Conservation (phyloP, 1,284 basidiomycete genomes). For the Fomitopsis betulina region DNA sequence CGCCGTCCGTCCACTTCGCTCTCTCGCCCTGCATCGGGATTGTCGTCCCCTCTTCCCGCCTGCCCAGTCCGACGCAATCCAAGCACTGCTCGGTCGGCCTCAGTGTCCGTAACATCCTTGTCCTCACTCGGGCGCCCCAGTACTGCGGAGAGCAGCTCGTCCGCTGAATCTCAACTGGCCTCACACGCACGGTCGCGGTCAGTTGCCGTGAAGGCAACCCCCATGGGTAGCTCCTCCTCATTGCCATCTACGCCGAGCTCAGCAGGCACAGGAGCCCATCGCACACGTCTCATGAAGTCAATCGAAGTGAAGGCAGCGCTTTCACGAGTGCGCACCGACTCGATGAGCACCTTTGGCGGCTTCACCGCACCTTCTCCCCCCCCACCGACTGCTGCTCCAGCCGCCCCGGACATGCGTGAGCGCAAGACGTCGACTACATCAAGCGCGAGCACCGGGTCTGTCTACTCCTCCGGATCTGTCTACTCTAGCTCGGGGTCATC, state of each 20-base stretch:
- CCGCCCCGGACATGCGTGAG: neutral
- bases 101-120: slow-evolving; percentile 3
- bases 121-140: slow-evolving; percentile 2
- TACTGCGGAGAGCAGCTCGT: neutral
- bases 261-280: neutral
- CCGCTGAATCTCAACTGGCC: neutral
- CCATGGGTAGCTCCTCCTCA: neutral
- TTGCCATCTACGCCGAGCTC: neutral
- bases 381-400: neutral
- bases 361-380: neutral
- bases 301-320: neutral
- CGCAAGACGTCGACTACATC: slow-evolving; percentile 3
- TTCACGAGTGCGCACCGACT: neutral
- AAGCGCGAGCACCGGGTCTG: slow-evolving; percentile 9
- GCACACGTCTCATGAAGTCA: slow-evolving; percentile 1
- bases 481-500: slow-evolving; percentile 9
- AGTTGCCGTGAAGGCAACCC: neutral
- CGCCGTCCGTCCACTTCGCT: slow-evolving; percentile 27
- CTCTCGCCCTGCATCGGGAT: slow-evolving; percentile 16
- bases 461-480: slow-evolving; percentile 16
- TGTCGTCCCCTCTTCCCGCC: slow-evolving; percentile 10
- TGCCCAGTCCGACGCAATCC: slow-evolving; percentile 5
- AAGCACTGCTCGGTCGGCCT: slow-evolving; percentile 12
- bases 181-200: neutral
- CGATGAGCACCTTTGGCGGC: neutral